A percentile compares a stretch with the other conserved stretches of the same genome.
Conservation (phyloP, 257 asterid genomes). For the Gynochthodes officinalis region DNA sequence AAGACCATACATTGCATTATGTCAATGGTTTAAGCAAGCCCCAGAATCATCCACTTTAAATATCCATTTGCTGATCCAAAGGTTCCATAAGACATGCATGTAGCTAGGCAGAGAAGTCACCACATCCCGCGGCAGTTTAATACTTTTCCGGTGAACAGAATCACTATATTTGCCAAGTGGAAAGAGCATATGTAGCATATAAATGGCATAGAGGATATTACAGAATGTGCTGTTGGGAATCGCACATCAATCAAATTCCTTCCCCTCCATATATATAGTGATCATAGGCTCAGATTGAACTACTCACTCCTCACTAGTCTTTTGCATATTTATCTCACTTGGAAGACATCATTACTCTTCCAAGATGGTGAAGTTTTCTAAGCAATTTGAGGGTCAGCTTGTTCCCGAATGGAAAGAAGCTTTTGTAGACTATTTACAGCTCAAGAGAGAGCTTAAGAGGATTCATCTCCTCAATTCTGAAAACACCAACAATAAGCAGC, state of each 20-base stretch:
- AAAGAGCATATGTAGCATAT: constrained; percentile 52
- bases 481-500: constrained; percentile 17
- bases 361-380: constrained; percentile 78
- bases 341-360: constrained; percentile 6
- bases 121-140: constrained; percentile 22
- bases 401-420: constrained; percentile 98
- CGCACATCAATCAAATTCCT: constrained; percentile 32
- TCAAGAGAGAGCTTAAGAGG: constrained; percentile 76
- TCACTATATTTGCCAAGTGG: constrained; percentile 46
- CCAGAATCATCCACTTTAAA: constrained; percentile 21
- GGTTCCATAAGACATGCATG: constrained; percentile 16
- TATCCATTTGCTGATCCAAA: constrained; percentile 13
- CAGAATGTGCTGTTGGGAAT: constrained; percentile 72
- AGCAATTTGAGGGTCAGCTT: constrained; percentile 84
- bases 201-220: constrained; percentile 38
- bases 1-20: constrained; percentile 2
- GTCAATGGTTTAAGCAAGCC: constrained; percentile 12
- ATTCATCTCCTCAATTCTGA: constrained; percentile 39
- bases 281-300: constrained; percentile 20
- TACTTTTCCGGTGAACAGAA: constrained; percentile 33
- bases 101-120: constrained; percentile 14
- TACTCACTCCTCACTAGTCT: constrained; percentile 24
- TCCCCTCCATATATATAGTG: constrained; percentile 53
- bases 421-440: constrained; percentile 78
- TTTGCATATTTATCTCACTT: background rate